phyloP scores from a whole-genome alignment of 2,329 filamentous ascomycete genomes.

The Exophiala viscosa region DNA sequence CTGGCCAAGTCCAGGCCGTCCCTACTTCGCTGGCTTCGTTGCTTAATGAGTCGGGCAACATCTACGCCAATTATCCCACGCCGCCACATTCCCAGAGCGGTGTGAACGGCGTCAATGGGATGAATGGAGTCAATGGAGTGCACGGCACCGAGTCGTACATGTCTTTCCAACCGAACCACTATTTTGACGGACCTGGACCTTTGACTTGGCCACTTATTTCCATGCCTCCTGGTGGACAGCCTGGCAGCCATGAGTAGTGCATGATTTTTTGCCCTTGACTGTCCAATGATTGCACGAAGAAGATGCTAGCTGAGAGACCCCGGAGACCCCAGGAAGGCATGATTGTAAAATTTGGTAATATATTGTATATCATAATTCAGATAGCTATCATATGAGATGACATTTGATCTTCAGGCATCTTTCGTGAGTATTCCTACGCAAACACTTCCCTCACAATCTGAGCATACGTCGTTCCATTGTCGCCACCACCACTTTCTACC shows the following conservation, averaged over 20 bases:
- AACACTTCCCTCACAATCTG: slow-evolving; percentile 17
- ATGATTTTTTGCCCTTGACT: not conserved
- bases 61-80: slow-evolving; percentile 19
- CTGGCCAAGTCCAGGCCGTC: slow-evolving; percentile 7
- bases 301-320: too few species aligned
- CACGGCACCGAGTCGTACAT: slow-evolving; percentile 14
- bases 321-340: too few species aligned
- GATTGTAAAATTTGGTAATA: too few species aligned
- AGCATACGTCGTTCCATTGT: slow-evolving; percentile 13
- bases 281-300: not conserved
- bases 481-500: slow-evolving; percentile 5
- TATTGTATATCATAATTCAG: not conserved
- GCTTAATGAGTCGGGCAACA: slow-evolving; percentile 19
- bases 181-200: slow-evolving; percentile 17
- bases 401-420: not conserved
- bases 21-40: slow-evolving; percentile 25
- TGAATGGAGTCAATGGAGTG: not conserved
- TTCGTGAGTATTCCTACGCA: slow-evolving; percentile 1
- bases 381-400: not conserved
- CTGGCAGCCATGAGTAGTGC: too few species aligned
- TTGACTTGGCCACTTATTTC: slow-evolving; percentile 19
- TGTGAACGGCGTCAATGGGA: not conserved
- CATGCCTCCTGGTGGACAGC: slow-evolving; percentile 14
- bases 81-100: slow-evolving; percentile 14
- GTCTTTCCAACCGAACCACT: slow-evolving; percentile 19